Base-by-base conservation (phyloP, 371 early-diverging fungal genomes). In the Thermomucor indicae-seudaticae region DNA sequence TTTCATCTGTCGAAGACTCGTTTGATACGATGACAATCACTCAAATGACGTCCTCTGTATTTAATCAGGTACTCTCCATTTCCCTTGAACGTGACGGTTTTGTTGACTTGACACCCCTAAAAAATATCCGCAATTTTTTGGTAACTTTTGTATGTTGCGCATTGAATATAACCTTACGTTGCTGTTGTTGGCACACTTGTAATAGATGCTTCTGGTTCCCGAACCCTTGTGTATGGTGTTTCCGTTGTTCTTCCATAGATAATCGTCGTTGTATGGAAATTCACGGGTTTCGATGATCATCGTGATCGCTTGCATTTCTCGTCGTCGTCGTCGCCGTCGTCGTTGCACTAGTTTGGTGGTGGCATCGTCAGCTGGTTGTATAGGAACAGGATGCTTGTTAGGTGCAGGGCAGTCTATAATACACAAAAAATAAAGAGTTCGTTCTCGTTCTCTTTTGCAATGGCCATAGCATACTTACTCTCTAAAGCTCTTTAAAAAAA, bases 221-320 rank as follows among this genome's bases (percentile, higher is more conserved):
- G 79, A 72, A 53, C 73, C 73, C 49, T 66, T 69, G 23, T 75
- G 73, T 0, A 65, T 62, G 12, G 78, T 78, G 53, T 75, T 79
- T 17, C 79, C 79, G 43, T 79, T 79, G 60, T 79, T 79, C 60
- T 75, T 73, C 79, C 79, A 79, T 3, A 70, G 43, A 47, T 70
- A 79, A 6, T 62, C 61, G 39, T 79, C 79, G 6, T 59, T 31
- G 47, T 68, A 66, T 11, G 72, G 75, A 45, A 45, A 55, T 30
- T 79, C 75, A 10, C 52, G 60, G 1, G 79, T 75, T 35, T 79
- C 79, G 8, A 79, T 65, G 42, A 75, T 71, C 68, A 70, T 71
- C 38, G 67, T 75, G 23, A 79, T 71, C 2, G 79, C 67, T 31
- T 75, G 75, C 79, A 79, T 79, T 55, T 75, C 79, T 27, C 75